phyloP scores from a whole-genome alignment of 148 eudicot species.

The Limonium bicolor region DNA sequence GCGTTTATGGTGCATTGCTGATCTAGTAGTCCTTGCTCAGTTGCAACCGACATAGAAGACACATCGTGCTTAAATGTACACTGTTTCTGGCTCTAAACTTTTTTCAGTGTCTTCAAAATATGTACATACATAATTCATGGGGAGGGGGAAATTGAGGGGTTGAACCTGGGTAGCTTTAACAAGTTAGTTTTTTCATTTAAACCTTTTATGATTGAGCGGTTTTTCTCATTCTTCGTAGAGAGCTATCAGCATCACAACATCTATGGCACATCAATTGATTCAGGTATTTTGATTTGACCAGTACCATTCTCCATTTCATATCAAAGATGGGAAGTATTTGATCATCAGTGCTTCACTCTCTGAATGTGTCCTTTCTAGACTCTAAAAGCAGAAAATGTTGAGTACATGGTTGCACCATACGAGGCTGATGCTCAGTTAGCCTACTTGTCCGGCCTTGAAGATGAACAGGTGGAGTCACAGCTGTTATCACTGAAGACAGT shows the following conservation, averaged over 20 bases:
- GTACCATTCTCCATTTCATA: neutral
- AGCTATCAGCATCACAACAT: conserved; percentile 59
- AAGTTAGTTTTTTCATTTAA: too few relatives aligned
- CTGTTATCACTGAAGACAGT: conserved; percentile 77
- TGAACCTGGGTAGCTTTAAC: too few relatives aligned
- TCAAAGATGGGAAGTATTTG: neutral
- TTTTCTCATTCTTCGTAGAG: conserved; percentile 46
- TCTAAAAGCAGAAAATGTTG: conserved; percentile 49
- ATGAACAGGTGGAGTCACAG: conserved; percentile 47
- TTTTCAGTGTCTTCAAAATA: too few relatives aligned
- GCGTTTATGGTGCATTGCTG: neutral
- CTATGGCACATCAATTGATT: conserved; percentile 64
- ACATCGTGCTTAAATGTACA: neutral
- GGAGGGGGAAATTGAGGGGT: too few relatives aligned
- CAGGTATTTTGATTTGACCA: conserved; percentile 29
- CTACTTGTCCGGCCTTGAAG: conserved; percentile 41
- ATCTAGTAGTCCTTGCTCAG: neutral
- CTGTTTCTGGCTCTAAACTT: too few relatives aligned
- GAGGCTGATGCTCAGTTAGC: conserved; percentile 95
- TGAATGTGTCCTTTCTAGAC: conserved; percentile 22
- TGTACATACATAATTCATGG: too few relatives aligned
- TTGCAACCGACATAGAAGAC: neutral
- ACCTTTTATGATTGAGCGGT: too few relatives aligned
- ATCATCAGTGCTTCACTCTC: neutral
- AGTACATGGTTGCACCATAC: conserved; percentile 73